Evolutionary conservation across 768 basidiomycete species (phyloP).

Genomic region (Kwoniella dendrophila): DNA sequence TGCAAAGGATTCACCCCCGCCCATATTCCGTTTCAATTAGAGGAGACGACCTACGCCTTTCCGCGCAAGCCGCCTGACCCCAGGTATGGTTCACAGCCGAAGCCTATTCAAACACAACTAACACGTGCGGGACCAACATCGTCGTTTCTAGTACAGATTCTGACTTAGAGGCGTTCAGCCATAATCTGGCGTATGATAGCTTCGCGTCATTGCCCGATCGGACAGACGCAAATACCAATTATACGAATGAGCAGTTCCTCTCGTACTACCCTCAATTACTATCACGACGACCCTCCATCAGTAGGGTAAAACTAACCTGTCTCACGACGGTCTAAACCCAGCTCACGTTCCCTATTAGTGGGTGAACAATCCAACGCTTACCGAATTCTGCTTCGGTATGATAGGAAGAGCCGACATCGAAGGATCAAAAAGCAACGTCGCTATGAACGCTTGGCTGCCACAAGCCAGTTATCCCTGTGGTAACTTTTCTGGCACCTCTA

Average conservation of each 20-base stretch:
- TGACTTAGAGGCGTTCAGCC: constrained; percentile 82
- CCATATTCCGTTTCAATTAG: constrained; percentile 68
- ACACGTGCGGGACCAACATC: constrained; percentile 70
- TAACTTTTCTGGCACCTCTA: constrained; percentile 80
- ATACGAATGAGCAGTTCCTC: constrained; percentile 81
- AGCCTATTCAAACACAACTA: constrained; percentile 69
- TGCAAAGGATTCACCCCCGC: constrained; percentile 70
- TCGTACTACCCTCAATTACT: constrained; percentile 80
- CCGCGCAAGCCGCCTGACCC: constrained; percentile 60
- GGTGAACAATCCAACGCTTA: constrained; percentile 76
- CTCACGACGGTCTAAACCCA: constrained; percentile 60
- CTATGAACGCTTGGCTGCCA: constrained; percentile 75
- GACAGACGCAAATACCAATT: constrained; percentile 74
- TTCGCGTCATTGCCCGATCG: constrained; percentile 65
- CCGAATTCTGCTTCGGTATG: constrained; percentile 77
- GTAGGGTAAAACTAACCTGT: constrained; percentile 85
- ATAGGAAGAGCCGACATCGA: constrained; percentile 78
- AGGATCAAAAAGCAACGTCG: constrained; percentile 79
- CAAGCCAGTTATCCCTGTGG: constrained; percentile 79
- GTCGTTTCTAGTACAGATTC: constrained; percentile 76
- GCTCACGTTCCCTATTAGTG: constrained; percentile 74
- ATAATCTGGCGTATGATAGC: constrained; percentile 82
- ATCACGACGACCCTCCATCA: constrained; percentile 73
- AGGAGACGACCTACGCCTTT: constrained; percentile 60
- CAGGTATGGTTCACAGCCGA: constrained; percentile 70